Evolutionary conservation across 768 basidiomycete species (phyloP), one percentile per base, ranked within the genome.

Genomic region (Mycena belliarum): DNA sequence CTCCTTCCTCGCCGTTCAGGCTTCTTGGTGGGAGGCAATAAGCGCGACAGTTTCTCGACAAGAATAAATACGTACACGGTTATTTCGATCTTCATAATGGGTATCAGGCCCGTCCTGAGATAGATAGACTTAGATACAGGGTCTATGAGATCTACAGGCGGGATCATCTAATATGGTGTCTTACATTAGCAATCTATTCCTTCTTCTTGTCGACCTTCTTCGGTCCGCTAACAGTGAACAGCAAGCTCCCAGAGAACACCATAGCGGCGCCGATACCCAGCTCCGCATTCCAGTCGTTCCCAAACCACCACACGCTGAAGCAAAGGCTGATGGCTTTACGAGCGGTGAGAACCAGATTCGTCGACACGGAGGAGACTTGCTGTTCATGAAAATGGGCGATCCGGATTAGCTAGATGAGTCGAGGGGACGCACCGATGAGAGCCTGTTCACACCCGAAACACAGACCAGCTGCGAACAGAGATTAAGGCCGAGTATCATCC

Each of bases 271-370:
- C 93, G 6, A 79, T 35, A 0, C 76, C 85, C 23, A 93, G 74
- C 57, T 84, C 82, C 0, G 68, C 53, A 57, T 90, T 90, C 83
- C 88, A 86, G 6, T 83, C 84, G 59, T 82, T 85, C 2, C 86
- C 86, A 66, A 92, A 93, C 82, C 84, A 92, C 88, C 89, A 91
- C 9, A 95, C 87, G 65, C 87, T 89, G 57, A 93, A 82, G 63
- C 84, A 87, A 21, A 95, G 78, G 60, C 87, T 89, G 45, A 91
- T 69, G 7, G 91, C 91, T 69, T 95, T 95, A 47, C 93, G 82
- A 0, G 86, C 76, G 1, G 92, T 93, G 32, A 93, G 76, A 18
- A 91, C 83, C 40, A 95, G 80, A 64, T 91, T 91, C 8, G 91
- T 91, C 4, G 89, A 89, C 1, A 93, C 88, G 2, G 87, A 86